phyloP scores from a whole-genome alignment of 179 eudicot species.

The Camellia oleifera region DNA sequence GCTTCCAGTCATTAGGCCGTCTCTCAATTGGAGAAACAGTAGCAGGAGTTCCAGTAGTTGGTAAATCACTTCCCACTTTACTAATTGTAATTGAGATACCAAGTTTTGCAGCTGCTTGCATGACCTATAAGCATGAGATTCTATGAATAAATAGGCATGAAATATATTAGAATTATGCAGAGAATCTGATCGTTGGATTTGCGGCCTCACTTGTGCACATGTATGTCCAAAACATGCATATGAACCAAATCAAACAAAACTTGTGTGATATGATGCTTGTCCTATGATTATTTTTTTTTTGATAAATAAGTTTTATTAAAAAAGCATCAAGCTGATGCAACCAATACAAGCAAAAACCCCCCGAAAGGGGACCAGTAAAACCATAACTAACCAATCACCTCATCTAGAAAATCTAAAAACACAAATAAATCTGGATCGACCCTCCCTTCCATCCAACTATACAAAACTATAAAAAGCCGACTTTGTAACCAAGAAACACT shows the following conservation, averaged over 20 bases:
- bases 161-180: neutral
- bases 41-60: conserved; percentile 42
- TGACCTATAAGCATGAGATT: conserved; percentile 49
- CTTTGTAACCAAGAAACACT: too few relatives aligned
- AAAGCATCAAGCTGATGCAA: too few relatives aligned
- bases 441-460: too few relatives aligned
- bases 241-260: neutral
- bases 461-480: too few relatives aligned
- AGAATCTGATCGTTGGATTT: neutral
- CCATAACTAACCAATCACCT: too few relatives aligned
- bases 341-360: too few relatives aligned
- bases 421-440: too few relatives aligned
- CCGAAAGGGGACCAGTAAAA: too few relatives aligned
- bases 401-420: too few relatives aligned
- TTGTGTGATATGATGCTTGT: neutral
- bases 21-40: conserved; percentile 48
- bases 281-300: neutral
- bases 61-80: conserved; percentile 61
- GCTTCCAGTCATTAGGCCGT: conserved; percentile 68
- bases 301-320: too few relatives aligned
- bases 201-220: neutral
- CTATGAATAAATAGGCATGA: neutral
- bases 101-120: conserved; percentile 78
- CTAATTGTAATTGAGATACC: conserved; percentile 60
- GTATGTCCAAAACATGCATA: neutral